Evolutionary conservation across 2,329 filamentous ascomycete genomes (phyloP).

Genomic region (Pseudopithomyces maydicus): DNA sequence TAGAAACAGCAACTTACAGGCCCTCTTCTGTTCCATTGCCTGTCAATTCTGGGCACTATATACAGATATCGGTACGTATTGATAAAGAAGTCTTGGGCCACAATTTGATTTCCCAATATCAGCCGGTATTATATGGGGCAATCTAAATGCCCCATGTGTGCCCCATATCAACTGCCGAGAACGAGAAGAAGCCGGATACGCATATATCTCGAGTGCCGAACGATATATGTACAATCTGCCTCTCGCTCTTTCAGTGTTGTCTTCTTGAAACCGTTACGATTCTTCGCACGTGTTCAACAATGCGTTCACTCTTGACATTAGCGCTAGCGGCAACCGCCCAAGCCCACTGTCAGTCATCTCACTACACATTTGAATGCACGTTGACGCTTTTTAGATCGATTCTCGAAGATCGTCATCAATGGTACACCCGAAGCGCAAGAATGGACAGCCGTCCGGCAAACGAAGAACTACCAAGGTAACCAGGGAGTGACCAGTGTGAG

Average conservation of each 20-base stretch:
- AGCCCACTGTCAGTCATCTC: conserved; percentile 27
- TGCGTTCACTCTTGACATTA: conserved; percentile 10
- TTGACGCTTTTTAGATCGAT: conserved; percentile 21
- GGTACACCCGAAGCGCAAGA: conserved; percentile 36
- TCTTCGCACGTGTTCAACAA: too few relatives aligned
- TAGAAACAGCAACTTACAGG: too few relatives aligned
- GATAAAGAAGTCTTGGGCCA: too few relatives aligned
- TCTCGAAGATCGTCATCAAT: conserved; percentile 31
- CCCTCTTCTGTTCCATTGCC: too few relatives aligned
- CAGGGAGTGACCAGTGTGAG: conserved; percentile 56
- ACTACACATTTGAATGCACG: background rate
- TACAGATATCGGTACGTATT: too few relatives aligned
- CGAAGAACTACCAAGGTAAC: conserved; percentile 57
- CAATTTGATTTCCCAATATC: background rate
- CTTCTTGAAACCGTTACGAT: too few relatives aligned
- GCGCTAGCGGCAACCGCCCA: conserved; percentile 21
- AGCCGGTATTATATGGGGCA: background rate
- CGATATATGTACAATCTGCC: background rate
- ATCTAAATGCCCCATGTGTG: background rate
- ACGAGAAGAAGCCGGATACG: background rate
- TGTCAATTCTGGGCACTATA: too few relatives aligned
- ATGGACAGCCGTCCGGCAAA: conserved; percentile 56
- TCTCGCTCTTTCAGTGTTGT: background rate
- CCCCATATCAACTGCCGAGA: background rate
- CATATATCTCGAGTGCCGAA: background rate